Evolutionary conservation across 208 protist species (phyloP).

Genomic region (Entamoeba histolytica): DNA sequence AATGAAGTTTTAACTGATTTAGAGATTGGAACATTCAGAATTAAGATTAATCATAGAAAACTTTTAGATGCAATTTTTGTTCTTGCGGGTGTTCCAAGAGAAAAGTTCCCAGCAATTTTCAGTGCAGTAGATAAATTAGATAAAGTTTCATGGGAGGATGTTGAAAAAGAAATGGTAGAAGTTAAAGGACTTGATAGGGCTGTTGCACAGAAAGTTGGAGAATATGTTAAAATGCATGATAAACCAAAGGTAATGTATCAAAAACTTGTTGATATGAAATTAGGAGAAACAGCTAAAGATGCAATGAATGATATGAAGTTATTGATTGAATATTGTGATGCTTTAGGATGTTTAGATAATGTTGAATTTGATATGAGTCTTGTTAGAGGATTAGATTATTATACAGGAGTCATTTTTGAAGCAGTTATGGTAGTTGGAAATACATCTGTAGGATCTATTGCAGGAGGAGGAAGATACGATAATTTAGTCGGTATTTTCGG

Average conservation of each 20-base stretch:
- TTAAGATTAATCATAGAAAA: constrained; percentile 52
- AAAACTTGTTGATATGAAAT: constrained; percentile 6
- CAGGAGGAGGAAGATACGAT: constrained; percentile 60
- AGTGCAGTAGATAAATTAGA: constrained; percentile 59
- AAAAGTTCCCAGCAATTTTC: constrained; percentile 49
- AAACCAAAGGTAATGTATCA: constrained; percentile 13
- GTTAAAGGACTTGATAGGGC: constrained; percentile 38
- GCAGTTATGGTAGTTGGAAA: constrained; percentile 29
- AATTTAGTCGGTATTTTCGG: constrained; percentile 50
- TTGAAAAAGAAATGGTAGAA: constrained; percentile 47
- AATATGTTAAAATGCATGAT: constrained; percentile 30
- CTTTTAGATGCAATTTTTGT: constrained; percentile 50
- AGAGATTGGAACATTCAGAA: constrained; percentile 36
- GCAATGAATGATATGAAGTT: constrained; percentile 37
- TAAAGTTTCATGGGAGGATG: constrained; percentile 47
- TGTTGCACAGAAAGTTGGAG: constrained; percentile 33
- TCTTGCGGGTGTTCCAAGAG: constrained; percentile 45
- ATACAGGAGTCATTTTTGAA: constrained; percentile 63
- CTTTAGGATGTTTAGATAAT: constrained; percentile 15
- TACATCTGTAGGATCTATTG: constrained; percentile 41
- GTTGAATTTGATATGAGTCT: constrained; percentile 47
- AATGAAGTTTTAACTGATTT: constrained; percentile 46
- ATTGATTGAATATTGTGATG: constrained; percentile 34
- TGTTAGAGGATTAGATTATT: constrained; percentile 62
- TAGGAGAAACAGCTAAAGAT: neutral